phyloP scores from a whole-genome alignment of 805 yeast genomes.

The Candida montana region DNA sequence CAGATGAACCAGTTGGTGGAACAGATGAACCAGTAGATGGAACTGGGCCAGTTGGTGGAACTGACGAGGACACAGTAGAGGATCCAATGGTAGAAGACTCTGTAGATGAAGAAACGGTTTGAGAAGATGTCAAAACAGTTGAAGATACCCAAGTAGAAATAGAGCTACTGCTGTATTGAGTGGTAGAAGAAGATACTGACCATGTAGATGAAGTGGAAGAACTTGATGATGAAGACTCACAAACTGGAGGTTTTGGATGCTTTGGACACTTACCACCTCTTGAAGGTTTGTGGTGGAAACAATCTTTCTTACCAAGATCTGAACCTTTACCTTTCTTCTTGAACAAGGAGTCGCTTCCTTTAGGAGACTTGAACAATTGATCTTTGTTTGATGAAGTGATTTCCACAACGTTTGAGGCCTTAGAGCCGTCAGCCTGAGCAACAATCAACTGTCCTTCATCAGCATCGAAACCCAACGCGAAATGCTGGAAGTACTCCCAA shows the following conservation, averaged over 20 bases:
- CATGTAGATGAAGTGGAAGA: not conserved
- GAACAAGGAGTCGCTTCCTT: not conserved
- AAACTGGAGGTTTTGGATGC: not conserved
- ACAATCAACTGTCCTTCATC: not conserved
- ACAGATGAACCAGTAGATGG: too few relatives aligned
- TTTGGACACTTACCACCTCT: not conserved
- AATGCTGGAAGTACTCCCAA: conserved; percentile 1
- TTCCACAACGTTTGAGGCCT: not conserved
- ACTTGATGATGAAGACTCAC: not conserved
- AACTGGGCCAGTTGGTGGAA: too few relatives aligned
- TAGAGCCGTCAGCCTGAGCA: not conserved
- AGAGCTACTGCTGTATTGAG: too few relatives aligned
- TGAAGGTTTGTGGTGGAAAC: not conserved
- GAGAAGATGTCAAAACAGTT: too few relatives aligned
- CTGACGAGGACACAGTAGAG: not conserved
- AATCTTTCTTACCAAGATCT: not conserved
- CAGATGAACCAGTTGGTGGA: too few relatives aligned
- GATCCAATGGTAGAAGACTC: not conserved
- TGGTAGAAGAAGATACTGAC: too few relatives aligned
- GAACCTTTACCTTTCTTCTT: too few relatives aligned
- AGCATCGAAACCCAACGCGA: not conserved
- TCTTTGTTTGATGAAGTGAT: not conserved
- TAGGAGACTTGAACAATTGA: not conserved
- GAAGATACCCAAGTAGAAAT: too few relatives aligned
- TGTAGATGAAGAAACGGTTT: too few relatives aligned